Percentiles rank a stretch among this genome's conserved stretches.
These are phyloP conservation scores for Silene conica DNA, from an alignment of 148 eudicot species.

Conservation along the genomic window DNA sequence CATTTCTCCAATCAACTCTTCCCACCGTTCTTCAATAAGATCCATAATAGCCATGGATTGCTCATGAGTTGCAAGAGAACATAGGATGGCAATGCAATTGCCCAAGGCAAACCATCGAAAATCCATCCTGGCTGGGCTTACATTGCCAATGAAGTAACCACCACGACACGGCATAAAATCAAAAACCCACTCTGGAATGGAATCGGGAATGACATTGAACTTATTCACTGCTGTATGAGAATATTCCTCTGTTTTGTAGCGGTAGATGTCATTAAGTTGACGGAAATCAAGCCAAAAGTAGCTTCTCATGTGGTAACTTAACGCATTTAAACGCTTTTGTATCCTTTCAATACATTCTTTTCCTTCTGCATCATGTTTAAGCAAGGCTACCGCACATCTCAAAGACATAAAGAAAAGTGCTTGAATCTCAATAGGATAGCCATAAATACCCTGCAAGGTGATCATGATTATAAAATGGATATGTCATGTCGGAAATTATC, in stretches of 20 bases:
- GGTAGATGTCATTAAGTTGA: constrained; percentile 84
- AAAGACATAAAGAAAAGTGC: constrained; percentile 94
- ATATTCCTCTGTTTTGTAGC: constrained; percentile 94
- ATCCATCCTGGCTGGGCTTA: constrained; percentile 97
- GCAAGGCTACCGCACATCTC: constrained; percentile 75
- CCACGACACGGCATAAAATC: constrained; percentile 96
- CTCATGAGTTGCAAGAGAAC: constrained; percentile 94
- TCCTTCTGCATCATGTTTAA: constrained; percentile 86
- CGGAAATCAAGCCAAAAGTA: constrained; percentile 98
- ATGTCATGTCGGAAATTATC: not conserved
- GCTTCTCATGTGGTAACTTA: constrained; percentile 90
- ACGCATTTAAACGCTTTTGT: constrained; percentile 79
- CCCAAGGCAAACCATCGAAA: constrained; percentile 97
- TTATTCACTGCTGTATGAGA: constrained; percentile 97
- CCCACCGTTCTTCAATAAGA: constrained; percentile 93
- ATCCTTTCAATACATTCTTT: constrained; percentile 87
- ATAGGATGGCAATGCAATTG: constrained; percentile 84
- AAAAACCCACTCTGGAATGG: constrained; percentile 96
- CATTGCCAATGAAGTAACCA: constrained; percentile 92
- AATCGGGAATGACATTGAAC: constrained; percentile 90
- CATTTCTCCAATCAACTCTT: constrained; percentile 95
- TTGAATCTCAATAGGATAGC: constrained; percentile 98
- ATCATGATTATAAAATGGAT: constrained; percentile 6
- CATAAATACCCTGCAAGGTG: constrained; percentile 76
- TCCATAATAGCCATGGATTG: constrained; percentile 96